Evolutionary conservation across 495 filamentous ascomycete species (phyloP), one percentile per base, ranked within the genome.

Genomic region (Neurospora cerealis): DNA sequence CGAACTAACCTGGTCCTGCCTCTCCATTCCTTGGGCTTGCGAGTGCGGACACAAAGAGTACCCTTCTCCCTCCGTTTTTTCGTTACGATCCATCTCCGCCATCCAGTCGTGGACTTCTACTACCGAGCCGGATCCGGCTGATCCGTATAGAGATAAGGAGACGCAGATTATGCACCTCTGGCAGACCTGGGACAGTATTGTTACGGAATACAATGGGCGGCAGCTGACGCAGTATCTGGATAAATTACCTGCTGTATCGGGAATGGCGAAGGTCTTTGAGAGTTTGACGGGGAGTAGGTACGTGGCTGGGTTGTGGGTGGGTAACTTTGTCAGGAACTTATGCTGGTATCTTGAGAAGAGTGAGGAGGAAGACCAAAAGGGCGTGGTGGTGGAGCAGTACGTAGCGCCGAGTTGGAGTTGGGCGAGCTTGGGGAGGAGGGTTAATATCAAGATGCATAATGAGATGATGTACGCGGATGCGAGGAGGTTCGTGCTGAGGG

Each of bases 41-140:
- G 1, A 87, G 77, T 8, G 83, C 15, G 28, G 86, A 41, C 41
- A 24, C 10, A 54, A 76, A 0, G 84, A 83, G 11, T 37, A 36
- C 5, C 28, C 71, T 36, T 10, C 28, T 0, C 40, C 13, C 84
- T 78, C 60, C 85, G 83, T 44, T 3, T n/a, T 44, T 8, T 44
- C 41, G 2, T 1, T 44, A 0, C 41, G 41, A 0, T n/a, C 41
- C 3, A 5, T 42, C 15, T 0, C 15, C 40, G 4, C 39, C 11
- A 41, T n/a, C n/a, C n/a, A n/a, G n/a, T n/a, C n/a, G n/a, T n/a
- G n/a, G n/a, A n/a, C n/a, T n/a, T n/a, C n/a, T n/a, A n/a, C n/a
- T n/a, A n/a, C n/a, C n/a, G n/a, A n/a, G n/a, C n/a, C n/a, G n/a
- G n/a, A n/a, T n/a, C n/a, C n/a, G n/a, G n/a, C n/a, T n/a, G n/a